Base-by-base conservation (phyloP, 345 rosid genomes). In the Gossypium longicalyx region DNA sequence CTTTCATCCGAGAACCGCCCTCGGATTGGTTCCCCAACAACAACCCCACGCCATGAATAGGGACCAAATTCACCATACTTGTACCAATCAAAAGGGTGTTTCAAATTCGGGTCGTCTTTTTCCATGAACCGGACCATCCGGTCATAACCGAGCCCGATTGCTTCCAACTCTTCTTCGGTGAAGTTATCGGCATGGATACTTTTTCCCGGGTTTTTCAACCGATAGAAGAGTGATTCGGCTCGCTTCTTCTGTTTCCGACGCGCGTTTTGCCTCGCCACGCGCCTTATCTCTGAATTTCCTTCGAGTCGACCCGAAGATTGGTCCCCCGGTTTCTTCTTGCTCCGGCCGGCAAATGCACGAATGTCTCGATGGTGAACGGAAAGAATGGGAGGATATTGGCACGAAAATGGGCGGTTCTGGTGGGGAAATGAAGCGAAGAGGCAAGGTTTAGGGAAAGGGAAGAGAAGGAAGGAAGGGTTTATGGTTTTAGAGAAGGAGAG, bases 21-120 rank as follows among this genome's bases (percentile, higher is more conserved):
- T 12, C 88, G 90, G 22, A 92, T 76, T 0, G 96, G 99, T 43
- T 95, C 97, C 17, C 98, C 99, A 10, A 95, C 86, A n/a, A 95
- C 98, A 8, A 95, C 89, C 8, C 98, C 99, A 3, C 97, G 89
- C 99, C 99, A 95, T 34, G 97, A 91, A 85, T 92, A 94, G 1
- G 97, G 98, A 29, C 98, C 98, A 58, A 81, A 91, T 76, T 94
- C 98, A 2, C 98, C 98, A 57, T 95, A 95, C 80, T 93, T 93
- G 77, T 87, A 92, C 99, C 99, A 95, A 65, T 94, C 98, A 76
- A 87, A 77, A 2, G 94, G 99, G 76, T 95, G 98, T 48, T 89
- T 91, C 48, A 95, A 74, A 58, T 89, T 83, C 2, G 99, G 98
- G 82, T 92, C 99, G 73, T 92, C 98, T 77, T 89, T 90, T 61